Base-by-base conservation (phyloP, 2,329 filamentous ascomycete genomes). In the Amphichorda felina region DNA sequence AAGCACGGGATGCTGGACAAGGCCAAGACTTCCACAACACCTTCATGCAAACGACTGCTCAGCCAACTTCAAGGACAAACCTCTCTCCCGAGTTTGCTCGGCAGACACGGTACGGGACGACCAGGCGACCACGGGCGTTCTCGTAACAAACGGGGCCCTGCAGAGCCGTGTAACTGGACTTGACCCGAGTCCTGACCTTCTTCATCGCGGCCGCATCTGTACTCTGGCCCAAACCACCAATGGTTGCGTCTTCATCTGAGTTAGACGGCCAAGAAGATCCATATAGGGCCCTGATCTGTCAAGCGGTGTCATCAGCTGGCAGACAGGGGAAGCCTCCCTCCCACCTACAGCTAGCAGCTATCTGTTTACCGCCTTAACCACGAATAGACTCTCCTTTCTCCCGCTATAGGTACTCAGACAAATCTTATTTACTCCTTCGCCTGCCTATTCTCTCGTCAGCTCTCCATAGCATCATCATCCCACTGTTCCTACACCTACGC, bases 121-220 rank as follows among this genome's bases (percentile, higher is more conserved):
- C 39, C 53, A 54, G 57, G 55, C 56, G 32, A 36, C 39, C 53
- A 54, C 56, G 55, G 55, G 53, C 59, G 53, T 56, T 51, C 45
- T 53, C 51, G 53, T 54, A 45, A 49, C 47, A 51, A 43, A 43
- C 46, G 55, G 57, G 49, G 45, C 37, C 42, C 43, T 43, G 44
- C 52, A 54, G 48, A 33, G 17, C 40, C 30, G 50, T 55, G 50
- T 49, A 40, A 55, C 43, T 26, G 8, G 24, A 26, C 24, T 26
- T 26, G 24, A n/a, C 24, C 24, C n/a, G 24, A 8, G n/a, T 26
- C 8, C 24, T 26, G 24, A 26, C 8, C 8, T 26, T 26, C 8
- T 24, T 10, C 21, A 24, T 24, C 21, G 21, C 21, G 24, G n/a
- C n/a, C 8, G n/a, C 24, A 26, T 29, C 13, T 29, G 6, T 16